Percentiles rank a stretch among this genome's conserved stretches.
phyloP scores from a whole-genome alignment of 306 rosid genomes.

The Arachis hypogaea region DNA sequence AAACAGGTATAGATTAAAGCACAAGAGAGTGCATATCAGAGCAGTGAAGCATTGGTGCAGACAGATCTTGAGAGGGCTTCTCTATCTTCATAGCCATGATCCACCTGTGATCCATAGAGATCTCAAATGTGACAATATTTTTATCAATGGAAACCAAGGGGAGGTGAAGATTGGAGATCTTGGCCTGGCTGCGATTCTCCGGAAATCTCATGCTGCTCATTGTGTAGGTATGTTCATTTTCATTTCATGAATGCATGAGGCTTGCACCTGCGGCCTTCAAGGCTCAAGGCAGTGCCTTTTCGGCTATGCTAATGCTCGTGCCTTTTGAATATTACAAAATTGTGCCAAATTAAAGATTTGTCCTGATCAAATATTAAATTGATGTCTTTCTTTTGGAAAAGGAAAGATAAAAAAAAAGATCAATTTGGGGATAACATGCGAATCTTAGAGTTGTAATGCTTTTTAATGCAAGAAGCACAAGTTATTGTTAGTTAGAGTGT shows the following conservation, averaged over 20 bases:
- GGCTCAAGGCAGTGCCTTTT: too few species aligned
- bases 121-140: constrained; percentile 95
- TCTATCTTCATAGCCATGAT: constrained; percentile 86
- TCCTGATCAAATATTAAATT: background rate
- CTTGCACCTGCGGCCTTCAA: too few species aligned
- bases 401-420: background rate
- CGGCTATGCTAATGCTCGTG: too few species aligned
- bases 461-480: background rate
- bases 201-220: constrained; percentile 85
- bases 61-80: constrained; percentile 92
- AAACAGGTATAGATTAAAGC: constrained; percentile 82
- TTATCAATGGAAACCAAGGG: constrained; percentile 93
- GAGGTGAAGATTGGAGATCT: constrained; percentile 98
- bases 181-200: constrained; percentile 89
- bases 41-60: constrained; percentile 98
- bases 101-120: constrained; percentile 98
- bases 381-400: constrained; percentile 33
- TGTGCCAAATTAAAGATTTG: background rate
- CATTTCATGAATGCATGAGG: background rate
- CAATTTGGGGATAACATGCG: constrained; percentile 6
- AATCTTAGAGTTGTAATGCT: constrained; percentile 5
- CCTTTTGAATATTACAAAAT: background rate
- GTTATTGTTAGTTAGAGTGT: constrained; percentile 24
- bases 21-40: constrained; percentile 85
- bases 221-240: constrained; percentile 77